Evolutionary conservation across 208 protist species (phyloP).

Genomic region (Crithidia brevicula): DNA sequence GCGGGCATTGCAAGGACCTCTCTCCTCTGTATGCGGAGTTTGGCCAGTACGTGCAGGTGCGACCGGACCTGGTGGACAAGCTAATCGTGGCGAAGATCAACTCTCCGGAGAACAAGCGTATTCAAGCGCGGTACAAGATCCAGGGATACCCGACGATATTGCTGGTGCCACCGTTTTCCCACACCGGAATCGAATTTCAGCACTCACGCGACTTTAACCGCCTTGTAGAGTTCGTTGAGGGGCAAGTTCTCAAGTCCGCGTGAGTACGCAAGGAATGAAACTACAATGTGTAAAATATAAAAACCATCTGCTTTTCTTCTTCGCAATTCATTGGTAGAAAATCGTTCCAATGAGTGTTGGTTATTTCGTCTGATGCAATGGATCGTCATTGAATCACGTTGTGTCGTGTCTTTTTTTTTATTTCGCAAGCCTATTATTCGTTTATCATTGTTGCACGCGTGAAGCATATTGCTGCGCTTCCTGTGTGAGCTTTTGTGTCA

Average conservation of each 20-base stretch:
- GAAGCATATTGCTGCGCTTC: no score
- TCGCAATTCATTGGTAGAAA: no score
- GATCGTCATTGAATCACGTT: no score
- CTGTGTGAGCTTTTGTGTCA: no score
- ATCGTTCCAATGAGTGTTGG: no score
- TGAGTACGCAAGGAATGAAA: no score
- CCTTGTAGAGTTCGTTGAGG: slow-evolving; percentile 35
- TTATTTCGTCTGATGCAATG: no score
- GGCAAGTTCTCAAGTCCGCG: slow-evolving; percentile 4
- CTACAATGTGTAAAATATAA: not conserved
- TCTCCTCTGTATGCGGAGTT: slow-evolving; percentile 30
- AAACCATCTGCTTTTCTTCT: not conserved
- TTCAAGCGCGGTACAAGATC: slow-evolving; percentile 30
- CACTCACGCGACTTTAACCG: slow-evolving; percentile 28
- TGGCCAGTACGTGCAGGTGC: slow-evolving; percentile 19
- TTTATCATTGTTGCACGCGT: no score
- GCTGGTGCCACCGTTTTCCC: slow-evolving; percentile 40
- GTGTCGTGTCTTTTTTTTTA: slow-evolving; percentile 16
- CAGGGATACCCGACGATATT: slow-evolving; percentile 54
- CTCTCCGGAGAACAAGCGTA: slow-evolving; percentile 9
- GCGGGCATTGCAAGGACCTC: slow-evolving; percentile 55
- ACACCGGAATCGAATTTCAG: slow-evolving; percentile 34
- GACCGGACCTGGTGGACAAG: slow-evolving; percentile 24
- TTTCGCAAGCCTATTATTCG: not conserved
- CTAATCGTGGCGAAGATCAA: slow-evolving; percentile 52